Conservation (phyloP, 2,329 filamentous ascomycete genomes). For the Neurospora crassa region DNA sequence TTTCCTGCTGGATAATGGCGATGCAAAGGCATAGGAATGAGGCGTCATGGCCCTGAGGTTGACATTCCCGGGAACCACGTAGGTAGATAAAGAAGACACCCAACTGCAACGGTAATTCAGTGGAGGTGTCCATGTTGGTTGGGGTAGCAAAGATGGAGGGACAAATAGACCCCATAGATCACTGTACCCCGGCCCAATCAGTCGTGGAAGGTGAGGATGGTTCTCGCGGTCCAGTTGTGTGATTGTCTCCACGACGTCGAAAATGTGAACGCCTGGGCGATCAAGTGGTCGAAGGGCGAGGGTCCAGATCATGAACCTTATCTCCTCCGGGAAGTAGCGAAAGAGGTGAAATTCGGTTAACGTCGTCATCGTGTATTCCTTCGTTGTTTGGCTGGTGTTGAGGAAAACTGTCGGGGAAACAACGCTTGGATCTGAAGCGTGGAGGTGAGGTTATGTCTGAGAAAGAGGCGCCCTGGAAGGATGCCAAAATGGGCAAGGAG, state of each 20-base stretch:
- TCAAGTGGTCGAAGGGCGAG: neutral
- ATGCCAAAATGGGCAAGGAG: neutral
- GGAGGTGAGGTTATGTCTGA: neutral
- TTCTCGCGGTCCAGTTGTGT: too few relatives aligned
- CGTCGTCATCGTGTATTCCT: neutral
- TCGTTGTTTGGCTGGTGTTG: neutral
- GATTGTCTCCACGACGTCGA: neutral
- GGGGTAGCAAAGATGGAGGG: neutral
- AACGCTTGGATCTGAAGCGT: neutral
- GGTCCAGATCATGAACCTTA: neutral
- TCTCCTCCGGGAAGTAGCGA: neutral
- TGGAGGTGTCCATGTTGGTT: neutral
- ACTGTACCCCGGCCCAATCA: neutral
- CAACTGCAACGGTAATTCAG: neutral
- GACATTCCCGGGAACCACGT: neutral
- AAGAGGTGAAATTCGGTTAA: neutral
- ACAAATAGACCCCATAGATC: neutral
- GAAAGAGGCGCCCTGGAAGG: neutral
- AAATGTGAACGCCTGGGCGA: neutral
- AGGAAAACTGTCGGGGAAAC: too few relatives aligned
- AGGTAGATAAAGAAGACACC: neutral
- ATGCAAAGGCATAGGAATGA: neutral
- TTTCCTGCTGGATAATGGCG: neutral
- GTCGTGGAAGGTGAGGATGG: neutral
- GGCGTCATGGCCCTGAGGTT: neutral